phyloP scores from a whole-genome alignment of 1,139 yeast species.

The Yamadazyma triangularis region DNA sequence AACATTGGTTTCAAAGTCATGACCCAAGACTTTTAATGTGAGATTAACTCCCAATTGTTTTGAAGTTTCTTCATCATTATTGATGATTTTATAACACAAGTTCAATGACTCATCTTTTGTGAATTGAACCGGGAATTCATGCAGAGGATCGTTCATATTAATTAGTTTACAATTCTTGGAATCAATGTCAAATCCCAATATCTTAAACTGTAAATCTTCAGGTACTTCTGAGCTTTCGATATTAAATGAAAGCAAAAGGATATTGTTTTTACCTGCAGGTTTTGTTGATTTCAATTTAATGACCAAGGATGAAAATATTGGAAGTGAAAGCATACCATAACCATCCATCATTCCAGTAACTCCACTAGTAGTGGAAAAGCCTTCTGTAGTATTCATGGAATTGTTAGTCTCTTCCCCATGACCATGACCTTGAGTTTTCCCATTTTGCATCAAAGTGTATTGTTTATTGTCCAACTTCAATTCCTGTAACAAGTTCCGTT shows the following conservation, averaged over 20 bases:
- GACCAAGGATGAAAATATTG: constrained; percentile 28
- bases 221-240: constrained; percentile 48
- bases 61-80: constrained; percentile 24
- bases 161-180: constrained; percentile 32
- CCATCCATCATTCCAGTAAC: too few species aligned
- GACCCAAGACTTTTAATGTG: constrained; percentile 14
- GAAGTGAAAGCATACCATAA: too few species aligned
- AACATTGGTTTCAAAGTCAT: constrained; percentile 13
- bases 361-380: constrained; percentile 4
- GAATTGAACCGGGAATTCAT: constrained; percentile 31
- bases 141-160: constrained; percentile 24
- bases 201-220: constrained; percentile 6
- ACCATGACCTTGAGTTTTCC: too few species aligned
- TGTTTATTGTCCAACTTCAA: constrained; percentile 1
- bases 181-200: constrained; percentile 21
- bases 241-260: constrained; percentile 51
- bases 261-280: constrained; percentile 52
- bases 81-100: constrained; percentile 42
- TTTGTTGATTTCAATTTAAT: constrained; percentile 54
- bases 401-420: neutral
- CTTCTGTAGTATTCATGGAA: neutral
- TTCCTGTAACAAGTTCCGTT: constrained; percentile 6
- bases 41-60: constrained; percentile 28
- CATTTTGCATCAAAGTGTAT: too few species aligned
- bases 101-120: constrained; percentile 29